These are phyloP conservation scores for Coemansia sp. DNA, from an alignment of 192 early-diverging fungal genomes.

Conservation along the genomic window DNA sequence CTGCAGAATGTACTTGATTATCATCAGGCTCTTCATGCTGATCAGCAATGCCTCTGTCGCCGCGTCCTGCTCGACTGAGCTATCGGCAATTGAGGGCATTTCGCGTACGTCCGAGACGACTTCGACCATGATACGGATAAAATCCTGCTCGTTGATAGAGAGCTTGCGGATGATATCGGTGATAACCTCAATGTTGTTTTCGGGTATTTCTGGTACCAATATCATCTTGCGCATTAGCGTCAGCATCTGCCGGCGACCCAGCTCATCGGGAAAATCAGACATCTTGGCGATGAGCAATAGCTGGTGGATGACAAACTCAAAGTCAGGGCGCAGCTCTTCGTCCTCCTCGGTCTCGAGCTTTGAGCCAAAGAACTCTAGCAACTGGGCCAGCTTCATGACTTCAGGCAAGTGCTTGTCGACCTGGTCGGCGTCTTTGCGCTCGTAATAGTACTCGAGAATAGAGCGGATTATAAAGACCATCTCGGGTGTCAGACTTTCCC, in stretches of 20 bases:
- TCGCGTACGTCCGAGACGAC: conserved; percentile 79
- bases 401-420: conserved; percentile 70
- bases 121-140: conserved; percentile 81
- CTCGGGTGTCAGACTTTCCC: conserved; percentile 57
- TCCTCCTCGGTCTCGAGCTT: conserved; percentile 43
- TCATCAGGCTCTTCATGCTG: conserved; percentile 63
- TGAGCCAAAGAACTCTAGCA: conserved; percentile 43
- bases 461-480: conserved; percentile 54
- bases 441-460: conserved; percentile 43
- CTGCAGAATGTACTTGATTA: conserved; percentile 69
- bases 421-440: conserved; percentile 57
- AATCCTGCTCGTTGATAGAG: conserved; percentile 79
- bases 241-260: conserved; percentile 79
- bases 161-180: conserved; percentile 74
- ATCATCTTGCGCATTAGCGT: conserved; percentile 76
- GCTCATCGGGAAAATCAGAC: conserved; percentile 86
- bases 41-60: conserved; percentile 56
- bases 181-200: conserved; percentile 74
- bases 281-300: conserved; percentile 73
- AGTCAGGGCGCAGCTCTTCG: conserved; percentile 46
- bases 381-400: conserved; percentile 57
- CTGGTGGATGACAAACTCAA: conserved; percentile 55
- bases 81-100: conserved; percentile 28
- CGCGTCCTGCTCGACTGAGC: conserved; percentile 27
- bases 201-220: conserved; percentile 69